These are phyloP conservation scores for Diospyros kaki DNA, from an alignment of 148 eudicot genomes.

Conservation along the genomic window DNA sequence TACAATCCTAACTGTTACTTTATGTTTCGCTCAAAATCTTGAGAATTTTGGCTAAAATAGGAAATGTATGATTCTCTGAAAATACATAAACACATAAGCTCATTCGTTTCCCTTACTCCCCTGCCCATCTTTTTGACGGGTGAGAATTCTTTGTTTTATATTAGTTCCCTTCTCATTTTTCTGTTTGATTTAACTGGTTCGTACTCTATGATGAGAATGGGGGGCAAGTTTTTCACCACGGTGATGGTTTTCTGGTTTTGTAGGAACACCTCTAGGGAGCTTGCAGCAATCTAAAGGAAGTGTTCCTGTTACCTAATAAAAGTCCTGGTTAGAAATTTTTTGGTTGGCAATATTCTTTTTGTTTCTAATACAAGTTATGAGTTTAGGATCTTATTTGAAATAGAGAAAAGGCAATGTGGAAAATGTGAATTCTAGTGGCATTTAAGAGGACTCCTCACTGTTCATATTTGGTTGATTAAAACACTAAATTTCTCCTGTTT, in stretches of 20 bases:
- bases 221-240: neutral
- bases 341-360: conserved; percentile 14
- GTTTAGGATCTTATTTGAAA: conserved; percentile 3
- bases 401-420: conserved; percentile 13
- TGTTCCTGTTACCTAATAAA: conserved; percentile 19
- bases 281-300: conserved; percentile 28
- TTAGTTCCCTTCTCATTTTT: neutral
- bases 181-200: neutral
- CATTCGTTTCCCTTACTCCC: neutral
- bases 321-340: conserved; percentile 10
- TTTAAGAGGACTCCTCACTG: conserved; percentile 11
- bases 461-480: conserved; percentile 9
- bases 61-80: neutral
- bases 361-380: neutral
- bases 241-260: conserved; percentile 13
- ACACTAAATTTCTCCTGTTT: neutral
- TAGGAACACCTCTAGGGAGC: conserved; percentile 21
- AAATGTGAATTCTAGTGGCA: conserved; percentile 13
- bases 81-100: neutral
- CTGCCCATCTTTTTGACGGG: neutral
- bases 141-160: no score
- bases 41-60: neutral
- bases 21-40: neutral
- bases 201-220: neutral
- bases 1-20: neutral